Evolutionary conservation across 768 basidiomycete species (phyloP).

Genomic region (Podaxis sp.): DNA sequence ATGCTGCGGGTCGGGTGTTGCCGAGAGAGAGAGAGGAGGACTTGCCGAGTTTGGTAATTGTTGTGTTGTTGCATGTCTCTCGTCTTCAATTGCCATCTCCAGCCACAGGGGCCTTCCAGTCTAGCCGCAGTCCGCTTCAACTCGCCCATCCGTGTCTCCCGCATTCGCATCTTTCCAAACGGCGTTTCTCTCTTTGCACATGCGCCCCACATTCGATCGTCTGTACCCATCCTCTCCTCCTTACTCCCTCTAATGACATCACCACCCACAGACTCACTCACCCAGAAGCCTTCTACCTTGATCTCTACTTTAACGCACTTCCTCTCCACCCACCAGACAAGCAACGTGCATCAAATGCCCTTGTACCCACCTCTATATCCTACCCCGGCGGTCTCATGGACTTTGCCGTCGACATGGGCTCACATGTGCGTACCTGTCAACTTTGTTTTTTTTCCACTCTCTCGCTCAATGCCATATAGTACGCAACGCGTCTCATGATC

Average conservation of each 20-base stretch:
- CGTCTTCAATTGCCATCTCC: conserved; percentile 64
- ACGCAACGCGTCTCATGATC: conserved; percentile 75
- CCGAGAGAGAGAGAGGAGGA: neutral
- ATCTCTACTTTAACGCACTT: conserved; percentile 73
- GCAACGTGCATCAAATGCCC: conserved; percentile 62
- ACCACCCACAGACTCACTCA: conserved; percentile 50
- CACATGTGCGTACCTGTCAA: conserved; percentile 43
- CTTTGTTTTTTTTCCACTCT: neutral
- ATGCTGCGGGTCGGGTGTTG: neutral
- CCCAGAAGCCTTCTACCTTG: conserved; percentile 68
- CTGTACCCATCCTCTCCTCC: conserved; percentile 17
- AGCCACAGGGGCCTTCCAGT: conserved; percentile 50
- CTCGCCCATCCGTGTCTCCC: conserved; percentile 61
- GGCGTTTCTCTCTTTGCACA: conserved; percentile 57
- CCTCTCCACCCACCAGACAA: conserved; percentile 46
- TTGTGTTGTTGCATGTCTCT: conserved; percentile 52
- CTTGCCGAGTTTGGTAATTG: too few relatives aligned
- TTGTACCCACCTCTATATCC: conserved; percentile 66
- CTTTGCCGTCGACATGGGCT: conserved; percentile 65
- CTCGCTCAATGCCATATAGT: conserved; percentile 31
- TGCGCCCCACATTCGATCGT: conserved; percentile 62
- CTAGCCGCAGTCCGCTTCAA: conserved; percentile 72
- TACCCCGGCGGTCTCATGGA: conserved; percentile 68
- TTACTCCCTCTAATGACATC: conserved; percentile 8
- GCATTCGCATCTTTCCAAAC: conserved; percentile 67